Percentiles rank a stretch among this genome's conserved stretches.
phyloP scores from a whole-genome alignment of 1,284 basidiomycete genomes.

The Heterobasidion occidentale region DNA sequence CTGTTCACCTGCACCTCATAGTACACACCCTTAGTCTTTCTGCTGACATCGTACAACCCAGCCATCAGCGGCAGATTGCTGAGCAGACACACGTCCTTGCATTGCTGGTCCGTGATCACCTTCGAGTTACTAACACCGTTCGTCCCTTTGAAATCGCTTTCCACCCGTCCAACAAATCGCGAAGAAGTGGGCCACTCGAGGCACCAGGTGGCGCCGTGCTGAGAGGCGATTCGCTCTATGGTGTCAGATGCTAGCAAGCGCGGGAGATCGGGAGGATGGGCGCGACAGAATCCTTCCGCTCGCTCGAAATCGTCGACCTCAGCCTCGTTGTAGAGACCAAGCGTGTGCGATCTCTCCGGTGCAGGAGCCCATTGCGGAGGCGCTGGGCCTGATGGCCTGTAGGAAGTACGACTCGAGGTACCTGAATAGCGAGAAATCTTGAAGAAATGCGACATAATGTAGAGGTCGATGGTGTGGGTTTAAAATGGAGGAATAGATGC shows the following conservation, averaged over 20 bases:
- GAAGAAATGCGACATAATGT: background rate
- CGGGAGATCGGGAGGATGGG: conserved; percentile 30
- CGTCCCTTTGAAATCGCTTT: conserved; percentile 27
- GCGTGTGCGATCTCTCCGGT: conserved; percentile 33
- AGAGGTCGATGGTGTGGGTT: too few species aligned
- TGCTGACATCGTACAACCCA: conserved; percentile 50
- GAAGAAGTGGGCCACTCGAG: conserved; percentile 25
- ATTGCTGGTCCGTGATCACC: conserved; percentile 32
- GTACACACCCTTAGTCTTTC: conserved; percentile 38
- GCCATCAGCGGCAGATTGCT: conserved; percentile 56
- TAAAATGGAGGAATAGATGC: too few species aligned
- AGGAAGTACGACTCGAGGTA: background rate
- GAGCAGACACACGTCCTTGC: conserved; percentile 44
- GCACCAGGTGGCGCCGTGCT: conserved; percentile 44
- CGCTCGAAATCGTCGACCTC: conserved; percentile 39
- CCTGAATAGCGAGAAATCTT: too few species aligned
- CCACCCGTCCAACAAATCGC: conserved; percentile 32
- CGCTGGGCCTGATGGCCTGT: background rate
- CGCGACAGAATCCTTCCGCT: conserved; percentile 41
- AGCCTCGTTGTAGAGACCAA: conserved; percentile 47
- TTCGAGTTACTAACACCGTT: conserved; percentile 18
- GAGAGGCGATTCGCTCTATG: conserved; percentile 36
- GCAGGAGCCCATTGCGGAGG: conserved; percentile 36
- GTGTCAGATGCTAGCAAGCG: conserved; percentile 38
- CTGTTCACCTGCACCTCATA: conserved; percentile 48